phyloP scores from a whole-genome alignment of 2,329 filamentous ascomycete genomes.

The Corynespora cassiicola region DNA sequence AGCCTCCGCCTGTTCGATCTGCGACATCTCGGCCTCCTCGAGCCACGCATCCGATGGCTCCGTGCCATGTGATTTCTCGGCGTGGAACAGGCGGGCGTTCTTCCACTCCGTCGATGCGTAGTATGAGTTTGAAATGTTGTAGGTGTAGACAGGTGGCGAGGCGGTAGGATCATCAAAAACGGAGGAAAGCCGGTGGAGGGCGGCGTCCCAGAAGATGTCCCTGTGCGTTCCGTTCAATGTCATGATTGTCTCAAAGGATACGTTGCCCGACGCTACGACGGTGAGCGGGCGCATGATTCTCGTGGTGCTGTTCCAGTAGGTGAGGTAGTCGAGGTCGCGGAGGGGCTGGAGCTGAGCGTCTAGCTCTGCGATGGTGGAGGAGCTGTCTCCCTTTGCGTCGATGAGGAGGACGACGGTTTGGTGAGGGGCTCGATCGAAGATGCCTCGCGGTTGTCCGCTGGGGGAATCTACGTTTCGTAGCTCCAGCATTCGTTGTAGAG shows the following conservation, averaged over 20 bases:
- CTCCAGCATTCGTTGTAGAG: too few relatives aligned
- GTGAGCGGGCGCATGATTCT: slow-evolving; percentile 66
- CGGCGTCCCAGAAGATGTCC: slow-evolving; percentile 73
- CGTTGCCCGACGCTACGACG: slow-evolving; percentile 71
- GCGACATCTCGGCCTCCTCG: too few relatives aligned
- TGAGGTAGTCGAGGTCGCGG: slow-evolving; percentile 61
- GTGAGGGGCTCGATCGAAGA: slow-evolving; percentile 53
- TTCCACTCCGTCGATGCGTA: slow-evolving; percentile 29
- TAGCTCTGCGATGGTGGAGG: slow-evolving; percentile 60
- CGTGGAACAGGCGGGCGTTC: too few relatives aligned
- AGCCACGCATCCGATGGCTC: too few relatives aligned
- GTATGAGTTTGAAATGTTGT: slow-evolving; percentile 33
- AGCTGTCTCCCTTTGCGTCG: slow-evolving; percentile 70
- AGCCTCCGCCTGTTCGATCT: slow-evolving; percentile 24
- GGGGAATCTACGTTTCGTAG: too few relatives aligned
- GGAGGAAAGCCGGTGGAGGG: too few relatives aligned
- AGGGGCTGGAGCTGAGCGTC: slow-evolving; percentile 65
- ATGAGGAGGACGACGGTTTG: slow-evolving; percentile 67
- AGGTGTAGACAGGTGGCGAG: slow-evolving; percentile 47
- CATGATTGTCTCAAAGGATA: slow-evolving; percentile 65
- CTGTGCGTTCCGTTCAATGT: slow-evolving; percentile 60
- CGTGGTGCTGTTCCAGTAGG: slow-evolving; percentile 55
- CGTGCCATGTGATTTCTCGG: too few relatives aligned
- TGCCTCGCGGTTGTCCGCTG: too few relatives aligned
- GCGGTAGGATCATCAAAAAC: too few relatives aligned